Base-by-base conservation (phyloP, 2,329 filamentous ascomycete species). In the Colletotrichum sp. region DNA sequence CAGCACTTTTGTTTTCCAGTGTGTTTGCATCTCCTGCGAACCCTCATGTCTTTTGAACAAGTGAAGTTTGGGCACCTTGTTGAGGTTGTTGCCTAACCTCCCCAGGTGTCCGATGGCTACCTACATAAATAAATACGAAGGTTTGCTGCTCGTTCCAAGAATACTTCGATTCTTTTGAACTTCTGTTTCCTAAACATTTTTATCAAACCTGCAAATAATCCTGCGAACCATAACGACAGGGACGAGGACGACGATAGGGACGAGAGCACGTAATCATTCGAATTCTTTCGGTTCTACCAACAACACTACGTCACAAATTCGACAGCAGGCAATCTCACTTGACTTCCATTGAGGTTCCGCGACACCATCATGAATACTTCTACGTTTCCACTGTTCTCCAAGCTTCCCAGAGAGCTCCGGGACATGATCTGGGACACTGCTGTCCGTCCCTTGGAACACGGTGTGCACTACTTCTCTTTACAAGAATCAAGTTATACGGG, bases 131-230 rank as follows among this genome's bases (percentile, higher is more conserved):
- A 12, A n/a, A 0, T 49, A 49, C 18, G 18, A 6, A 3, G 39
- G 9, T n/a, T 49, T 49, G 9, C 16, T 44, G 36, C 16, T 44
- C 16, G 16, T 6, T 44, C 0, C 36, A 0, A 44, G 36, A 44
- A 44, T 2, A 44, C 26, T 26, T 26, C 24, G 24, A 44, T 44
- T 44, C 39, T 49, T 44, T 44, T 44, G 39, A 44, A 44, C 18
- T 0, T 12, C 1, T 21, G 39, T 1, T 49, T 49, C 9, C 18
- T 49, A 7, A n/a, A 49, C 9, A 49, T 0, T 2, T 49, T 49
- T n/a, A 49, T 49, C 18, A n/a, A 10, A 49, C 9, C 39, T 49
- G 39, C 39, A 49, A 0, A 0, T 49, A 21, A 49, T 1, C 39
- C 36, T 18, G 36, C 36, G 0, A 44, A n/a, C 36, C 0, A 39